A percentile compares a stretch with the other conserved stretches of the same genome.
phyloP scores from a whole-genome alignment of 441 rosid genomes.

The Populus hybrid region DNA sequence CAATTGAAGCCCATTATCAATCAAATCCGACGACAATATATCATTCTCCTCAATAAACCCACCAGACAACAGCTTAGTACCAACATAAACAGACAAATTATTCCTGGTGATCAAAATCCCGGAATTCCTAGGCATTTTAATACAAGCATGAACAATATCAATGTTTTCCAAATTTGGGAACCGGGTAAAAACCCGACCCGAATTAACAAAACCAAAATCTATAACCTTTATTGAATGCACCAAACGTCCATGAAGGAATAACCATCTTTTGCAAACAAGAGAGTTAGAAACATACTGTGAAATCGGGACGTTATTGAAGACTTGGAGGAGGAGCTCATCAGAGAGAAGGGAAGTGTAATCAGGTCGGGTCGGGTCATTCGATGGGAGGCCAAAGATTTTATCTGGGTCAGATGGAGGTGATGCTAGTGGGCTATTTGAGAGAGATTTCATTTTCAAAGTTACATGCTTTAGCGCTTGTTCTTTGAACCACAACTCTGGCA shows the following conservation, averaged over 20 bases:
- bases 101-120: constrained; percentile 40
- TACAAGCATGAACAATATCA: constrained; percentile 41
- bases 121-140: constrained; percentile 34
- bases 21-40: constrained; percentile 24
- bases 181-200: constrained; percentile 56
- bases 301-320: constrained; percentile 50
- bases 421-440: constrained; percentile 17
- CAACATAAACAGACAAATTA: constrained; percentile 35
- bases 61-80: constrained; percentile 20
- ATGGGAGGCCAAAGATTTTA: background rate
- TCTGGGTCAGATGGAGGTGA: constrained; percentile 19
- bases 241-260: constrained; percentile 39
- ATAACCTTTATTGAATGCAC: constrained; percentile 49
- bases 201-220: constrained; percentile 58
- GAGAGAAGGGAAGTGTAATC: constrained; percentile 46
- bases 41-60: constrained; percentile 23
- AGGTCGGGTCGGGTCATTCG: constrained; percentile 23
- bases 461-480: constrained; percentile 35
- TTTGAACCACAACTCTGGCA: constrained; percentile 31
- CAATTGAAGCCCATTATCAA: constrained; percentile 45
- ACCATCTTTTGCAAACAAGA: too few species aligned
- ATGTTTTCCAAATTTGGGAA: constrained; percentile 60
- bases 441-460: constrained; percentile 40
- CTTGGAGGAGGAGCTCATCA: constrained; percentile 49
- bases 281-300: constrained; percentile 9